Evolutionary conservation across 2,329 filamentous ascomycete genomes (phyloP).

Genomic region (Amesomyces nigricolor): DNA sequence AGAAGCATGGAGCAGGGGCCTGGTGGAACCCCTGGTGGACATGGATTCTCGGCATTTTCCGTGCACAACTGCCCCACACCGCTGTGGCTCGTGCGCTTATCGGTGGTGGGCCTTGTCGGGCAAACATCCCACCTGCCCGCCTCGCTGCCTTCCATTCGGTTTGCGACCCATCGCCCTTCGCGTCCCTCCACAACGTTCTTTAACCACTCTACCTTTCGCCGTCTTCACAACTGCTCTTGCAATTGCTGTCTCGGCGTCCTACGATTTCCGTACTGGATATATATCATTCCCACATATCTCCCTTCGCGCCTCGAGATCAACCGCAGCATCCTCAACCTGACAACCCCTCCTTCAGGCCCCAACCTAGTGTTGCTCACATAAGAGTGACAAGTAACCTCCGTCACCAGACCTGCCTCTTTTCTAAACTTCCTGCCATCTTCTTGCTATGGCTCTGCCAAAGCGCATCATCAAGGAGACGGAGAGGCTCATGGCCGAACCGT

Average conservation of each 20-base stretch:
- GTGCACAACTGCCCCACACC: background rate
- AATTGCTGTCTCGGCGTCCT: too few relatives aligned
- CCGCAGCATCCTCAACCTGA: background rate
- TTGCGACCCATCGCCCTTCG: background rate
- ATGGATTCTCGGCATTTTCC: background rate
- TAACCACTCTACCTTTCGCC: background rate
- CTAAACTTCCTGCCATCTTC: background rate
- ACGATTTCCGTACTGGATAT: too few relatives aligned
- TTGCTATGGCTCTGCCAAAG: constrained; percentile 77
- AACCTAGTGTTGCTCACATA: background rate
- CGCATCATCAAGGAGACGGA: constrained; percentile 98
- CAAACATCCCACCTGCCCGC: constrained; percentile 10
- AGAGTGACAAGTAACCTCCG: too few relatives aligned
- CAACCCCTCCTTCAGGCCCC: background rate
- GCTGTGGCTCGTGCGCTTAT: constrained; percentile 18
- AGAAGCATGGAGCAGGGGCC: too few relatives aligned
- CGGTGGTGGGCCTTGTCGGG: constrained; percentile 3
- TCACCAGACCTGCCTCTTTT: background rate
- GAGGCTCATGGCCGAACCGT: constrained; percentile 94
- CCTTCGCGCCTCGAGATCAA: background rate
- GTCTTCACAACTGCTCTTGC: background rate
- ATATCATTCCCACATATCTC: background rate
- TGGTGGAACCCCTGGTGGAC: too few relatives aligned
- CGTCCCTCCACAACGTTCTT: background rate
- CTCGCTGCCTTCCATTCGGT: background rate